Base-by-base conservation (phyloP, 1,139 yeast genomes). In the Scheffersomyces cryptocercus region DNA sequence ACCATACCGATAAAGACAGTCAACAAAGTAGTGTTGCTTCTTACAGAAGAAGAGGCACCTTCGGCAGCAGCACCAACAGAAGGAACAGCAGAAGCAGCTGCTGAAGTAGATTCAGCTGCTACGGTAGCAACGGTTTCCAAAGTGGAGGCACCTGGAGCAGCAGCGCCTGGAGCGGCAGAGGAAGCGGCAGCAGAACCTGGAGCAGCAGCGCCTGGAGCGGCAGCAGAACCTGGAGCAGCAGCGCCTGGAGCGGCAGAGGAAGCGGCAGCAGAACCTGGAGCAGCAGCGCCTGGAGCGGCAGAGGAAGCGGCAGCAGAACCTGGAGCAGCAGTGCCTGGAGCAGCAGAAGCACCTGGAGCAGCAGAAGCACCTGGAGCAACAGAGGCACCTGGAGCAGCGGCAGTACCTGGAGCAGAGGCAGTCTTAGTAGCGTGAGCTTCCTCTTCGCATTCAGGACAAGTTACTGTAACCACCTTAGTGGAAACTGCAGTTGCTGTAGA, bases 151-250 rank as follows among this genome's bases (percentile, higher is more conserved):
- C n/a, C n/a, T 31, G 33, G 37, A 4, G 20, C 14, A 30, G 16
- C 34, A 31, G 9, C 20, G 2, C n/a, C 33, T 30, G 33, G 16
- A 30, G 14, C 33, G 8, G 8, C 14, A 30, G 16, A 11, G 5
- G n/a, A 12, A n/a, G n/a, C n/a, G n/a, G n/a, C n/a, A n/a, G n/a
- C n/a, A n/a, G n/a, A n/a, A 13, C 40, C 10, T 9, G 40, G 28
- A n/a, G 36, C 40, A n/a, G 40, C 35, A 12, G 32, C 32, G 11
- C 33, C 37, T 31, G 42, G 35, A 6, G 41, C 20, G 26, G 35
- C 42, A 16, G 43, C 12, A 30, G 42, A 55, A 7, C 57, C 58
- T 34, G 46, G 51, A 5, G 53, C 59, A 34, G 43, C 40, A n/a
- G 53, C 10, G 31, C 33, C 42, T 14, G 39, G 16, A n/a, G 16